Percentiles rank a stretch among this genome's conserved stretches.
These are phyloP conservation scores for Panicum hallii DNA, from an alignment of 202 grass and related monocot species.

Conservation along the genomic window DNA sequence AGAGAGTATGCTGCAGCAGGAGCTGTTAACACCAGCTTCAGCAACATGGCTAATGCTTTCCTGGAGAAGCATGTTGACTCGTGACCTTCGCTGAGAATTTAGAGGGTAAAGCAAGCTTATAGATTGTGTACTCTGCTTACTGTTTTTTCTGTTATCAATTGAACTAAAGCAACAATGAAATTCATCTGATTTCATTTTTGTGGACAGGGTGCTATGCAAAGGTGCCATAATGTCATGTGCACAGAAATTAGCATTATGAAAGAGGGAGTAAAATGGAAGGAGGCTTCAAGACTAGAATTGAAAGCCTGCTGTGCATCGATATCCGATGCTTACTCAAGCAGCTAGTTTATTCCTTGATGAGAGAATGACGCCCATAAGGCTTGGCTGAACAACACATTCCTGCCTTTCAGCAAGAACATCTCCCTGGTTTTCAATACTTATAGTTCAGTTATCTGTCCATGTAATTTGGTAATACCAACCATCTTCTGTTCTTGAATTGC, in stretches of 20 bases:
- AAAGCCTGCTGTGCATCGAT: not conserved
- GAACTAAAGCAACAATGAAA: not conserved
- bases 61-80: conserved; percentile 71
- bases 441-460: not conserved
- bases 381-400: not conserved
- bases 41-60: conserved; percentile 88
- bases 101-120: conserved; percentile 6
- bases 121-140: not conserved
- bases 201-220: not conserved
- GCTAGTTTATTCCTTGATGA: not conserved
- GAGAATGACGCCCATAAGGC: not conserved
- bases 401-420: not conserved
- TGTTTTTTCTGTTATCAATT: not conserved
- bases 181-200: not conserved
- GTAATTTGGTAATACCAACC: not conserved
- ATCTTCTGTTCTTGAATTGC: not conserved
- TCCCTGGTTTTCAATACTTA: not conserved
- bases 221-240: not conserved
- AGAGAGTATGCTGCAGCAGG: conserved; percentile 68
- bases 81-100: conserved; percentile 40
- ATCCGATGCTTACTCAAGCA: not conserved
- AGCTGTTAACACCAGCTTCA: conserved; percentile 59
- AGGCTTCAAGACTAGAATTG: not conserved
- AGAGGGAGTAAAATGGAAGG: not conserved
- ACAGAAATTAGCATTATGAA: not conserved